Base-by-base conservation (phyloP, 2,329 filamentous ascomycete genomes). In the Tolypocladium pustulatum region DNA sequence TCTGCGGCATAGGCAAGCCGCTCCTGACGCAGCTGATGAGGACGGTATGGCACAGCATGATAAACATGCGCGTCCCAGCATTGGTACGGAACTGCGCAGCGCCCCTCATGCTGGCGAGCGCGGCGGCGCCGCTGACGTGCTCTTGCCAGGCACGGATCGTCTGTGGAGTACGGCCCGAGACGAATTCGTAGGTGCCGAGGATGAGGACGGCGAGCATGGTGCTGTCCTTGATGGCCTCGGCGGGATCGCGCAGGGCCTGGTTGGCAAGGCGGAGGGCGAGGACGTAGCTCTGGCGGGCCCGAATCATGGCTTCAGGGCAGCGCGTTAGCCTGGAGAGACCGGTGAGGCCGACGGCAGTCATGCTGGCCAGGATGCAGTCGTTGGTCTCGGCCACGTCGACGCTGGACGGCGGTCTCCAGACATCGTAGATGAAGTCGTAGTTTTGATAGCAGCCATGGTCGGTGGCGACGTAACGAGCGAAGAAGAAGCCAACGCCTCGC, bases 191-290 rank as follows among this genome's bases (percentile, higher is more conserved):
- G 5, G 81, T 77, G 51, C 79, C 76, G 7, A 84, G 72, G 53
- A 84, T 77, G 54, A 83, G 72, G 20, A 83, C 76, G 0, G 73
- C 76, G 37, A 78, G 76, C 74, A 84, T 77, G 0, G 81, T 83
- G 49, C 73, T 78, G 61, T 78, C 78, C 63, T 76, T 78, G 64
- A 74, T 65, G 12, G 71, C 74, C 58, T 78, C 73, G 17, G 61
- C 64, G 0, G 79, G 75, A 57, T 78, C 68, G 53, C 71, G 68
- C n/a, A 84, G 71, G 2, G 80, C 79, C 22, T 70, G 66, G 56
- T 82, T 81, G 9, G 76, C 81, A 54, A 81, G 65, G n/a, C 72
- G 71, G 1, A 83, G 72, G 4, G 81, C 81, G 22, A 75, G 75
- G 13, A 76, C 73, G 62, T 84, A 83, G 63, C 76, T 78, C 61